Evolutionary conservation across 1,139 yeast species (phyloP), one percentile per base, ranked within the genome.

Genomic region (Pichia sp.): DNA sequence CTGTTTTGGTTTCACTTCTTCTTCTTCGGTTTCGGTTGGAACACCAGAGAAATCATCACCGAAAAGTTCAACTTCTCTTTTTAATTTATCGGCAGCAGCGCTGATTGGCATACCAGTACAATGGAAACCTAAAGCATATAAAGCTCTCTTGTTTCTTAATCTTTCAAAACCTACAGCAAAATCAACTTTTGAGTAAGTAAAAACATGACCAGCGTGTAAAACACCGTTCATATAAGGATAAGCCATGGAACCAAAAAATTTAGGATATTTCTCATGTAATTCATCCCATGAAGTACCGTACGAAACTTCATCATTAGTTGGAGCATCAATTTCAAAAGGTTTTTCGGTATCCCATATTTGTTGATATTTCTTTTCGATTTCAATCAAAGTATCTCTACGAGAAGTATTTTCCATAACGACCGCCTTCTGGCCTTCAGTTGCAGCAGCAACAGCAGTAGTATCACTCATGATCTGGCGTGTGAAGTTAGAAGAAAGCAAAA

Each of bases 51-150:
- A 93, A 65, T 88, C 91, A 31, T 72, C 75, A 47, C 99, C 99
- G 69, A 93, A 93, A 68, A 81, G 71, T 72, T 93, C 98, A 55
- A 91, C 77, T 75, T 93, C 99, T 70, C 99, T 82, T 66, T 83
- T 81, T 64, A 95, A 80, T 72, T 93, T 93, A 72, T 93, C 99
- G 47, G 99, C 99, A 65, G 96, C 81, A 19, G 99, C 93, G 74
- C 83, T 86, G 69, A 93, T 95, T 53, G 99, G 99, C 97, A 93
- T 87, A 76, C 99, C 99, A 45, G 99, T 93, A 79, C 99, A 95
- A 72, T 93, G 99, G 84, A 93, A 93, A 51, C 99, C 99, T 56
- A 95, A 78, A 49, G 99, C 99, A 73, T 89, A 93, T 58, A 93
- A 75, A 38, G 97, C 96, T 63, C 87, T 80, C 72, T 87, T 89